Conservation (phyloP, 257 asterid species). For the Fraxinus americana region DNA sequence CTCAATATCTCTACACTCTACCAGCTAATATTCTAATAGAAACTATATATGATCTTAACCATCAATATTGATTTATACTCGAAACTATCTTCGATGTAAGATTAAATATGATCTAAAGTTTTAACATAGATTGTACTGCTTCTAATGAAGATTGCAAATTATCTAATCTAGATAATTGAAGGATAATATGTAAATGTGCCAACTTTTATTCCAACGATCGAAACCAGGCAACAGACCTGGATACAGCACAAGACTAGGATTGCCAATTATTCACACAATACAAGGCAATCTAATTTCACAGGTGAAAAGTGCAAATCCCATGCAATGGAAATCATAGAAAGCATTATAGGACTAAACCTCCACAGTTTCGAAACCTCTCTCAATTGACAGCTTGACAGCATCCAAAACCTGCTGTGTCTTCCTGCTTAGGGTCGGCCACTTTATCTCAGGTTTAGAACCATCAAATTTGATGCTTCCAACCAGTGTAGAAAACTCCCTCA, state of each 20-base stretch:
- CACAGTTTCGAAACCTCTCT: conserved; percentile 50
- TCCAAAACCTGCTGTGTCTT: conserved; percentile 73
- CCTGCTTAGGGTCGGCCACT: conserved; percentile 60
- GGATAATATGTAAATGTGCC: too few relatives aligned
- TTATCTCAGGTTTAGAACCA: conserved; percentile 56
- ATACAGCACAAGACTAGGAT: background rate
- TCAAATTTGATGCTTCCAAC: conserved; percentile 41
- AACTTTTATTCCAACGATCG: conserved; percentile 10
- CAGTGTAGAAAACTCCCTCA: conserved; percentile 56
- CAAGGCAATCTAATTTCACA: background rate
- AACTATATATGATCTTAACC: too few relatives aligned
- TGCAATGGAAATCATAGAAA: background rate
- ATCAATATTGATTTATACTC: background rate
- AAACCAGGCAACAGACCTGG: background rate
- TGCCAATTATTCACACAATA: background rate
- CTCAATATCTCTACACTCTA: too few relatives aligned
- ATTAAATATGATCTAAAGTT: background rate
- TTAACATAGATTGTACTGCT: background rate
- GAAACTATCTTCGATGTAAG: background rate
- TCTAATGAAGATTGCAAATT: background rate
- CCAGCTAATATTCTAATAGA: background rate
- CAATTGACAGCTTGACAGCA: conserved; percentile 69
- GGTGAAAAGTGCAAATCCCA: background rate
- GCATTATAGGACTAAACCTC: conserved; percentile 36
- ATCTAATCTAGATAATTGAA: background rate